phyloP scores from a whole-genome alignment of 805 yeast species.

The Saccharomycopsis fodiens region DNA sequence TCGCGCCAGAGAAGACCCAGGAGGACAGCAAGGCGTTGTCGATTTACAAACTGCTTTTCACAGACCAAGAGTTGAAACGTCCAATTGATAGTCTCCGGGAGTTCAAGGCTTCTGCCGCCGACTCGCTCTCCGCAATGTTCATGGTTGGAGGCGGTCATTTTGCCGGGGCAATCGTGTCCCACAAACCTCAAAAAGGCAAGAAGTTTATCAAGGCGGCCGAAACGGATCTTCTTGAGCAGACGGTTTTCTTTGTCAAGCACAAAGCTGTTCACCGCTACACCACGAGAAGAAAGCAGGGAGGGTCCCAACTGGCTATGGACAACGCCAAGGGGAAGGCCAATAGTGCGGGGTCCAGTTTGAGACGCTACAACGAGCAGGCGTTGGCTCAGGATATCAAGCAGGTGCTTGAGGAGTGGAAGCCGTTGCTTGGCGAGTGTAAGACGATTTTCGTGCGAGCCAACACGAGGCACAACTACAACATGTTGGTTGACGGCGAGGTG shows the following conservation, averaged over 20 bases:
- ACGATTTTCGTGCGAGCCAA: constrained; percentile 75
- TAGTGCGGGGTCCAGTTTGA: constrained; percentile 86
- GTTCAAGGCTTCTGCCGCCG: constrained; percentile 26
- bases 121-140: constrained; percentile 61
- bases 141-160: constrained; percentile 99
- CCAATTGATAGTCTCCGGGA: constrained; percentile 44
- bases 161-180: constrained; percentile 89
- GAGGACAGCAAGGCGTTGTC: constrained; percentile 44
- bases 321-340: constrained; percentile 91
- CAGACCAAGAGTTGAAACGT: constrained; percentile 30
- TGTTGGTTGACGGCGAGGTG: constrained; percentile 46
- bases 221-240: constrained; percentile 47
- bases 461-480: constrained; percentile 58
- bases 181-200: constrained; percentile 45
- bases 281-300: constrained; percentile 96
- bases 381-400: constrained; percentile 71
- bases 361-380: constrained; percentile 86
- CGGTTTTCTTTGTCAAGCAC: constrained; percentile 59
- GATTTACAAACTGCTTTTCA: constrained; percentile 57
- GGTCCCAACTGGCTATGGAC: constrained; percentile 89
- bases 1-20: neutral
- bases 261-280: constrained; percentile 93
- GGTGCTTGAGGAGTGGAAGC: constrained; percentile 58
- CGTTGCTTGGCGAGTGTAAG: constrained; percentile 50
- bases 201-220: constrained; percentile 42